Base-by-base conservation (phyloP, 2,329 filamentous ascomycete genomes). In the Pseudogymnoascus destructans region DNA sequence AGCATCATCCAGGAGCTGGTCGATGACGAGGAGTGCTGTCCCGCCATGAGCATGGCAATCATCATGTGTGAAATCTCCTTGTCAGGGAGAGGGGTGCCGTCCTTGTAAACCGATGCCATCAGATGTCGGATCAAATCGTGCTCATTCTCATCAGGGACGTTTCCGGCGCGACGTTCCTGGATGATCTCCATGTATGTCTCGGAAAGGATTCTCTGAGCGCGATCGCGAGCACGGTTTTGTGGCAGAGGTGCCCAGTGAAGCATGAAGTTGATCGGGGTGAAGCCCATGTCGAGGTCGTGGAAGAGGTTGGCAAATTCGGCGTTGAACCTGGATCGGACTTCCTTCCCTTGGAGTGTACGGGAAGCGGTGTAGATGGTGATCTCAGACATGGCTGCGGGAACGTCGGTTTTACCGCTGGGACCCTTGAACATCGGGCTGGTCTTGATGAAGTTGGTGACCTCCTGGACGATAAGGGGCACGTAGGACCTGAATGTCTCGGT, bases 31-130 rank as follows among this genome's bases (percentile, higher is more conserved):
- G 87, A 92, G 75, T 95, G 89, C 70, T 95, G 89, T 59, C 89
- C 89, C 60, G 88, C 89, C 89, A 95, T 95, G 62, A 95, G 81
- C 19, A 95, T 79, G 5, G 89, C 89, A 71, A 95, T 95, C 87
- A 95, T 92, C 81, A 95, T 92, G 73, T 93, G 86, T 19, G 89
- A 89, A 60, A 95, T 80, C 71, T 95, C 89, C 66, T 86, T 79
- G 68, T 95, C 89, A 13, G 89, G 86, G n/a, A 95, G 78, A 5
- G 77, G 77, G 36, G 76, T 82, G 64, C 89, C 89, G 65, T 92
- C 81, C 76, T 95, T 95, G 79, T 95, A 95, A 21, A 76, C 79
- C 66, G 84, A 89, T 65, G 82, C 82, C 89, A 95, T 93, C 63
- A 95, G 75, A 68, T 93, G 89, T 82, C 86, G 90, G 72, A 95